Percentiles rank a stretch among this genome's conserved stretches.
Evolutionary conservation across 768 basidiomycete species (phyloP).

Genomic region (Russula brevipes): DNA sequence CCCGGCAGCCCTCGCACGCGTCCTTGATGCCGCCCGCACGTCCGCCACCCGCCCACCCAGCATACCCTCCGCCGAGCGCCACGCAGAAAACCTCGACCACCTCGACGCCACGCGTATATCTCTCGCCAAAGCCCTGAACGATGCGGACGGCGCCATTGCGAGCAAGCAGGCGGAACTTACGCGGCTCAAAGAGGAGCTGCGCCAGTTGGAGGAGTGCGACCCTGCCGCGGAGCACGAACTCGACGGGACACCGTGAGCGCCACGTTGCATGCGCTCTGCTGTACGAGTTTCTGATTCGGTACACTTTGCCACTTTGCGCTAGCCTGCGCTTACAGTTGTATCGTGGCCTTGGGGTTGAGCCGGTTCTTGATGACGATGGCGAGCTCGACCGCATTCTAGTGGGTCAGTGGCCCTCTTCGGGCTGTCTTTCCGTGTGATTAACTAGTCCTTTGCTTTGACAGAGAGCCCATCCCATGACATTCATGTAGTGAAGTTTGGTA

Average conservation of each 20-base stretch:
- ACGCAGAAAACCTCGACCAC: constrained; percentile 56
- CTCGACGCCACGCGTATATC: constrained; percentile 59
- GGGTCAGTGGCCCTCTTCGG: constrained; percentile 41
- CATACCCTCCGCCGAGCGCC: constrained; percentile 62
- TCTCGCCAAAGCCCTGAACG: constrained; percentile 69
- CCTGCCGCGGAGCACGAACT: constrained; percentile 70
- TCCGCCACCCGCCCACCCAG: constrained; percentile 66
- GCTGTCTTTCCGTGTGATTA: neutral
- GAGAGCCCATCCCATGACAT: constrained; percentile 19
- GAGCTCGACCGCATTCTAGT: constrained; percentile 57
- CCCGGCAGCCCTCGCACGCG: constrained; percentile 51
- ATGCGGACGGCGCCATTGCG: constrained; percentile 58
- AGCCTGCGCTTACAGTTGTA: constrained; percentile 67
- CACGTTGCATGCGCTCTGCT: neutral
- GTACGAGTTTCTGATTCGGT: neutral
- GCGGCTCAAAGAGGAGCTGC: constrained; percentile 58
- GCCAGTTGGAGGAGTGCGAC: constrained; percentile 59
- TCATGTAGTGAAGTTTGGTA: constrained; percentile 17
- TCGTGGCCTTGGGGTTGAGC: constrained; percentile 68
- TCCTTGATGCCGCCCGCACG: constrained; percentile 61
- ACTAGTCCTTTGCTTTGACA: constrained; percentile 25
- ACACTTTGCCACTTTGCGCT: neutral
- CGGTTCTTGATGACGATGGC: constrained; percentile 51
- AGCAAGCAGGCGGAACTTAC: constrained; percentile 68
- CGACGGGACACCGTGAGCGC: constrained; percentile 59